phyloP scores from a whole-genome alignment of 2,329 filamentous ascomycete genomes.

The Xylariaceae sp. region DNA sequence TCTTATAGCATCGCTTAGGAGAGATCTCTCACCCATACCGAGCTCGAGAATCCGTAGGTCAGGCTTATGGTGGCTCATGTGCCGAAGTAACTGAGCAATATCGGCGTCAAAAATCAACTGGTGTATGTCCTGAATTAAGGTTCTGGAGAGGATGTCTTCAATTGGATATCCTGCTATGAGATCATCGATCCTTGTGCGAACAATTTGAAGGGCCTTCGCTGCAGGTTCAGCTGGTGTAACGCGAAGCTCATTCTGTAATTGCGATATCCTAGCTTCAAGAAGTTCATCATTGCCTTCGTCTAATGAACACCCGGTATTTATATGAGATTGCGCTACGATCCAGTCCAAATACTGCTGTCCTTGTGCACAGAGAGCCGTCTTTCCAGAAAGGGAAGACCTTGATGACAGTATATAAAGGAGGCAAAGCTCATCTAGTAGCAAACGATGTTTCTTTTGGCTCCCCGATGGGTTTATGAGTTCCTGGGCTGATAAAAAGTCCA shows the following conservation, averaged over 20 bases:
- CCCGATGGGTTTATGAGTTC: background rate
- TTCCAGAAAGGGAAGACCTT: background rate
- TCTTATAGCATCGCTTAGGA: background rate
- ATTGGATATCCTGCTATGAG: background rate
- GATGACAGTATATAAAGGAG: background rate
- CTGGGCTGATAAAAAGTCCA: background rate
- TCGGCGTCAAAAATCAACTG: background rate
- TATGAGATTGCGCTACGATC: background rate
- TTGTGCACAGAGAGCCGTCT: background rate
- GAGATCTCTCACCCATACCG: background rate
- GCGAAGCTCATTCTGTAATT: background rate
- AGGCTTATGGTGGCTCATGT: background rate
- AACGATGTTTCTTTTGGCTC: background rate
- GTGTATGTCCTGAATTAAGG: background rate
- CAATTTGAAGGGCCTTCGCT: background rate
- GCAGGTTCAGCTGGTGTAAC: background rate
- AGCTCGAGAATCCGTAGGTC: background rate
- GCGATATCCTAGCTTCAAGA: background rate
- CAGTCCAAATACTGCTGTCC: background rate
- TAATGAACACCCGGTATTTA: background rate
- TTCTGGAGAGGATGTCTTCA: background rate
- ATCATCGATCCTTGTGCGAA: background rate
- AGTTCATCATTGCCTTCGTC: background rate
- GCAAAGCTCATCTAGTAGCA: background rate
- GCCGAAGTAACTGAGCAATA: background rate